Conservation (phyloP, 176 grass and related monocot species). For the Musa troglodytarum region DNA sequence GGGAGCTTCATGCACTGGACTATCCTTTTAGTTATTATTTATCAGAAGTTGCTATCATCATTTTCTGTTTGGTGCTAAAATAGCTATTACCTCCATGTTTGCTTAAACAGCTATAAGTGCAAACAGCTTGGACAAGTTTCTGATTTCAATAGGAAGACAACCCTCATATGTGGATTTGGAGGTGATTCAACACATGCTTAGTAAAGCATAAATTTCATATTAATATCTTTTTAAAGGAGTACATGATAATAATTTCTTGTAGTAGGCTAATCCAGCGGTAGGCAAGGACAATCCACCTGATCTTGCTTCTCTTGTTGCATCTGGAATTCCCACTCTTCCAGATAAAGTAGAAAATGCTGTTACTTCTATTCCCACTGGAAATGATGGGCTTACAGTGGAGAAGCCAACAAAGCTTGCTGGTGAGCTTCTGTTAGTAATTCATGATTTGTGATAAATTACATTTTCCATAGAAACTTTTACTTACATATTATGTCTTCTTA, state of each 20-base stretch:
- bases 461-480: slow-evolving; percentile 2
- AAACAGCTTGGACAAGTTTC: slow-evolving; percentile 84
- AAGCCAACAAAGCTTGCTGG: slow-evolving; percentile 29
- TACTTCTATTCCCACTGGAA: slow-evolving; percentile 32
- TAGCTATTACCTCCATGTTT: slow-evolving; percentile 15
- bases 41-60: not conserved
- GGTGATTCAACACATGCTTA: slow-evolving; percentile 32
- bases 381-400: slow-evolving; percentile 35
- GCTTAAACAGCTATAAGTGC: slow-evolving; percentile 55
- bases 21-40: no score
- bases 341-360: slow-evolving; percentile 31
- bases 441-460: not conserved
- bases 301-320: slow-evolving; percentile 67
- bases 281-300: slow-evolving; percentile 91
- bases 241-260: slow-evolving; percentile 20
- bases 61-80: slow-evolving; percentile 4
- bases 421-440: slow-evolving; percentile 23
- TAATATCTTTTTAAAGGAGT: slow-evolving; percentile 10
- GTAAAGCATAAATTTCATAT: slow-evolving; percentile 11
- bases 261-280: slow-evolving; percentile 62
- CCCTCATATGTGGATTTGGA: slow-evolving; percentile 82
- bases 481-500: not conserved
- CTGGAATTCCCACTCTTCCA: slow-evolving; percentile 27
- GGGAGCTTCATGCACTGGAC: no score
- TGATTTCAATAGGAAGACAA: slow-evolving; percentile 69